Base-by-base conservation (phyloP, 2,329 filamentous ascomycete genomes). In the Teratosphaeria nubilosa region DNA sequence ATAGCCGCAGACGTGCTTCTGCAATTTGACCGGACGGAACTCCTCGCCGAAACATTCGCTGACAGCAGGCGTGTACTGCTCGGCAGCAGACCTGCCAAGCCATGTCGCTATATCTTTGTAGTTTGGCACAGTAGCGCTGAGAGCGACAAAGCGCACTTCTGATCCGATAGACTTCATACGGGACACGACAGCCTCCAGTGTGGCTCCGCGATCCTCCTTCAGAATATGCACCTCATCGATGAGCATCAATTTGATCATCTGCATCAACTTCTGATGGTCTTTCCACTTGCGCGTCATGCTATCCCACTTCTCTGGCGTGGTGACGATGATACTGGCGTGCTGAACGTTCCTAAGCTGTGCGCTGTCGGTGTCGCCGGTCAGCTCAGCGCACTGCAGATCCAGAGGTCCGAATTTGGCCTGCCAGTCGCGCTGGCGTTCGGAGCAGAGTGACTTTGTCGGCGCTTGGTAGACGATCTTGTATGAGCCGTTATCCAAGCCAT, bases 281-380 rank as follows among this genome's bases (percentile, higher is more conserved):
- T 86, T 84, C 90, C 90, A 95, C 68, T 90, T 91, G 20, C 90
- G 80, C 0, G 90, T 95, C 70, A 94, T 86, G 60, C 88, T 92
- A 69, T 95, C 90, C 90, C 90, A 95, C 68, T 95, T 95, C 72
- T 95, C 90, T 0, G 90, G 90, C 0, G 90, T 95, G 0, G 90
- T 94, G 61, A 95, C 81, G 63, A 95, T 92, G 62, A 95, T 88
- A 53, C 85, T 86, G 2, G 89, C 89, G 64, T 79, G 83, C 60
- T 90, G 85, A 5, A 92, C 86, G 56, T 80, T 82, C 24, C 78
- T 78, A 59, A 91, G 77, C 63, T 91, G 84, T 5, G 76, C 73
- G 55, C 81, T 77, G 41, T 88, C 85, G 0, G 88, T 91, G 68
- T 95, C 90, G 1, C 90, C 90, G 3, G 90, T 95, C 58, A 95